phyloP scores from a whole-genome alignment of 495 filamentous ascomycete genomes.

The Acidiella bohemica region DNA sequence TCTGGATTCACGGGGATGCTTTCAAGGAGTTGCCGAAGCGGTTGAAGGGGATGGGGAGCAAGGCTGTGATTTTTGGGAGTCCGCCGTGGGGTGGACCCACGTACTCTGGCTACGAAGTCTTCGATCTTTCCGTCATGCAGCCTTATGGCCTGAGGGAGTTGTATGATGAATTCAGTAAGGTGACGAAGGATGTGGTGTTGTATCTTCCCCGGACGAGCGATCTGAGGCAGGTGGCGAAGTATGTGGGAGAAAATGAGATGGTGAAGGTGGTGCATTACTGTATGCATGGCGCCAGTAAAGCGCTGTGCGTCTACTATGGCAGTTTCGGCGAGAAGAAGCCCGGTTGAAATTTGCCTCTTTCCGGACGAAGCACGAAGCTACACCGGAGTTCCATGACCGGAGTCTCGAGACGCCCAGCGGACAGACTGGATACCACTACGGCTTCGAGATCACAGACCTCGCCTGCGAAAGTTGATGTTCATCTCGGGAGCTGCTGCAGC shows the following conservation, averaged over 20 bases:
- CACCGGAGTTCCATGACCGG: slow-evolving; percentile 37
- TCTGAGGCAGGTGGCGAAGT: slow-evolving; percentile 61
- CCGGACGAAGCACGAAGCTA: slow-evolving; percentile 10
- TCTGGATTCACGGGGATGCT: slow-evolving; percentile 72
- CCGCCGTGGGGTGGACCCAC: slow-evolving; percentile 88
- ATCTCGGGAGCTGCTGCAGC: no score
- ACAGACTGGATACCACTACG: slow-evolving; percentile 73
- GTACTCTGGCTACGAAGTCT: slow-evolving; percentile 64
- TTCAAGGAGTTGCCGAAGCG: slow-evolving; percentile 43
- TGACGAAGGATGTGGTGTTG: slow-evolving; percentile 47
- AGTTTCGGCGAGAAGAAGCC: slow-evolving; percentile 4
- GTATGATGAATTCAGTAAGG: slow-evolving; percentile 42
- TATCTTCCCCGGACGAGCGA: slow-evolving; percentile 86
- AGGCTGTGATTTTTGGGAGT: slow-evolving; percentile 68
- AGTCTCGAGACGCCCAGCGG: slow-evolving; percentile 75
- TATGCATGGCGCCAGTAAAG: slow-evolving; percentile 80
- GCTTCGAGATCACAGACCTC: slow-evolving; percentile 77
- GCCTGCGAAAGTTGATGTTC: no score
- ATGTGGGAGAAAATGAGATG: slow-evolving; percentile 36
- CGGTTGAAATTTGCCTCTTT: slow-evolving; percentile 18
- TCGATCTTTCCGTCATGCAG: slow-evolving; percentile 74
- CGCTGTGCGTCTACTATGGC: slow-evolving; percentile 16
- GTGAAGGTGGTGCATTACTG: slow-evolving; percentile 80
- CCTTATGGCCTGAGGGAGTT: slow-evolving; percentile 62
- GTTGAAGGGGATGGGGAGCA: slow-evolving; percentile 18